Base-by-base conservation (phyloP, 768 basidiomycete genomes). In the Mycena albidolilacea region DNA sequence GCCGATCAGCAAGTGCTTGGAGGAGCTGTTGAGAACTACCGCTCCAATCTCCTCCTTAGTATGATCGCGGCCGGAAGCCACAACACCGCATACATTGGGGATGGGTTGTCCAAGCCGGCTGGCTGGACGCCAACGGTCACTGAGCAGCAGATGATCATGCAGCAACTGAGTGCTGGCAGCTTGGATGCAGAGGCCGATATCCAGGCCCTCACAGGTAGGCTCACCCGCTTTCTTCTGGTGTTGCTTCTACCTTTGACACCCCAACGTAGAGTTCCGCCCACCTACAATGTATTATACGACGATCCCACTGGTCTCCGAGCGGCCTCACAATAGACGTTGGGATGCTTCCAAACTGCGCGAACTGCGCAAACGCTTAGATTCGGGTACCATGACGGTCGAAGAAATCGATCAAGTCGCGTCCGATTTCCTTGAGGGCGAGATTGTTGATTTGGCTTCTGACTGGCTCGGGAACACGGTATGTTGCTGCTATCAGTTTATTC, bases 141-240 rank as follows among this genome's bases (percentile, higher is more conserved):
- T 3, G 97, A 99, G 82, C 95, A 97, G 80, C 97, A 98, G 83
- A 95, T 98, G 93, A 93, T 99, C 75, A 93, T 99, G 93, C 91
- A 92, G 79, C 96, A 98, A 81, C 87, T 99, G 21, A 92, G 94
- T 78, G 90, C 86, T 37, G 93, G 96, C 46, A 88, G 89, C 70
- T 80, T 85, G 1, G 94, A 97, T 72, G 92, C 94, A 7, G 97
- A 97, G 78, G 87, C 87, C 46, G 96, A 99, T 78, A 90, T 98
- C 65, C 91, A 91, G 77, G 90, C 93, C 37, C 90, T 98, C 71
- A 90, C 95, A 68, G 95, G 97, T 97, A 76, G 78, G 93, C 2
- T 86, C 60, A n/a, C 46, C 48, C 54, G 54, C 61, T 15, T 58
- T 66, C 14, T 58, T 66, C 14, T 30, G 5, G 41, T 70, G n/a